These are phyloP conservation scores for Guadua angustifolia DNA, from an alignment of 176 grass and related monocot species.

Conservation along the genomic window DNA sequence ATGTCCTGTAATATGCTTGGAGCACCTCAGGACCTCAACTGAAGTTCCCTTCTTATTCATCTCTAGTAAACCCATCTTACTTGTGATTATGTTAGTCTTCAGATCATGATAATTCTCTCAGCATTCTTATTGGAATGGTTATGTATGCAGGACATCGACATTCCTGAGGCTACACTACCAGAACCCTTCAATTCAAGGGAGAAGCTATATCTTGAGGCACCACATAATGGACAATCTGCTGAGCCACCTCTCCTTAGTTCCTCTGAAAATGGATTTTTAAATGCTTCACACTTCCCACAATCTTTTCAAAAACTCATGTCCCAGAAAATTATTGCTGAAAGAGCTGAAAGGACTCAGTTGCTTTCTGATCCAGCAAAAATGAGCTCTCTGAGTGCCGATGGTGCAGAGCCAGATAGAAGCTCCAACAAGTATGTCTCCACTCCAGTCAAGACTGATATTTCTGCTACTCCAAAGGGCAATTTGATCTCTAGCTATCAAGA, in stretches of 20 bases:
- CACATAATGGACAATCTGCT: constrained; percentile 30
- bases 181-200: constrained; percentile 75
- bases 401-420: constrained; percentile 24
- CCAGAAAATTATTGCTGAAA: constrained; percentile 53
- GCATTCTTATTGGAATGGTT: constrained; percentile 26
- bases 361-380: constrained; percentile 47
- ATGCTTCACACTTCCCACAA: constrained; percentile 77
- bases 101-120: constrained; percentile 32
- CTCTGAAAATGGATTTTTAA: constrained; percentile 46
- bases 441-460: constrained; percentile 34
- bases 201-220: constrained; percentile 46
- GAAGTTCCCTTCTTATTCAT: background rate
- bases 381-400: constrained; percentile 28
- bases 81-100: background rate
- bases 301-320: constrained; percentile 77
- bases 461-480: constrained; percentile 42
- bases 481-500: constrained; percentile 43
- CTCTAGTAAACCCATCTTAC: constrained; percentile 1
- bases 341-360: constrained; percentile 52
- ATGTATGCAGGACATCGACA: constrained; percentile 63
- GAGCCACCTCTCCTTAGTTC: constrained; percentile 45
- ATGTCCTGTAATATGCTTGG: constrained; percentile 12
- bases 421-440: constrained; percentile 35
- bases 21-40: background rate
- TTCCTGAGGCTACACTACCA: constrained; percentile 82